phyloP scores from a whole-genome alignment of 2,329 filamentous ascomycete genomes.

The Mycosphaerella sp. region DNA sequence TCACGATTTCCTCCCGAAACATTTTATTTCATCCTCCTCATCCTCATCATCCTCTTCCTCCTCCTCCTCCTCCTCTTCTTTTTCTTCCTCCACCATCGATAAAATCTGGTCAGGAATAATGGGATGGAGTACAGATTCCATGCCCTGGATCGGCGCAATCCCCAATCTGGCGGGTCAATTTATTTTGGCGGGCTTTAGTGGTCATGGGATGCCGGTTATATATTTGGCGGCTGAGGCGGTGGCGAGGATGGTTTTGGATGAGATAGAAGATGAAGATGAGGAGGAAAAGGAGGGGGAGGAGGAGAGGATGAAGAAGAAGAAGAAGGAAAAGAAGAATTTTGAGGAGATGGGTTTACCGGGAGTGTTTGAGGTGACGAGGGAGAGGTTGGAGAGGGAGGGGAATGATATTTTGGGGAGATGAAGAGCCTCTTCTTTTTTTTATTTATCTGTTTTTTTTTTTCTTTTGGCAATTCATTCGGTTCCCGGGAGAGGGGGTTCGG shows the following conservation, averaged over 20 bases:
- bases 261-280: too few relatives aligned
- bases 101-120: slow-evolving; percentile 39
- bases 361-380: slow-evolving; percentile 1
- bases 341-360: not conserved
- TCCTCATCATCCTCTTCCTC: slow-evolving; percentile 28
- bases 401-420: slow-evolving; percentile 2
- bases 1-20: too few relatives aligned
- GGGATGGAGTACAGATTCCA: slow-evolving; percentile 21
- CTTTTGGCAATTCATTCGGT: too few relatives aligned
- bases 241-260: slow-evolving; percentile 1
- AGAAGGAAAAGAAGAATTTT: not conserved
- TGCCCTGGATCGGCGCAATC: slow-evolving; percentile 39
- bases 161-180: slow-evolving; percentile 32
- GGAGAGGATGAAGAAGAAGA: too few relatives aligned
- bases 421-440: too few relatives aligned
- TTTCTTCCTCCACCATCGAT: slow-evolving; percentile 11
- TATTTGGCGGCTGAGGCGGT: slow-evolving; percentile 1
- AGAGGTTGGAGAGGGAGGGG: not conserved
- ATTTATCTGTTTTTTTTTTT: too few relatives aligned
- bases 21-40: too few relatives aligned
- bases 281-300: too few relatives aligned
- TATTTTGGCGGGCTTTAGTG: slow-evolving; percentile 47
- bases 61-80: too few relatives aligned
- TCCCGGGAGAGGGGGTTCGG: too few relatives aligned
- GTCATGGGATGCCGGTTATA: slow-evolving; percentile 45